Evolutionary conservation across 2,329 filamentous ascomycete genomes (phyloP), one percentile per base, ranked within the genome.

Genomic region (Claviceps sp.): DNA sequence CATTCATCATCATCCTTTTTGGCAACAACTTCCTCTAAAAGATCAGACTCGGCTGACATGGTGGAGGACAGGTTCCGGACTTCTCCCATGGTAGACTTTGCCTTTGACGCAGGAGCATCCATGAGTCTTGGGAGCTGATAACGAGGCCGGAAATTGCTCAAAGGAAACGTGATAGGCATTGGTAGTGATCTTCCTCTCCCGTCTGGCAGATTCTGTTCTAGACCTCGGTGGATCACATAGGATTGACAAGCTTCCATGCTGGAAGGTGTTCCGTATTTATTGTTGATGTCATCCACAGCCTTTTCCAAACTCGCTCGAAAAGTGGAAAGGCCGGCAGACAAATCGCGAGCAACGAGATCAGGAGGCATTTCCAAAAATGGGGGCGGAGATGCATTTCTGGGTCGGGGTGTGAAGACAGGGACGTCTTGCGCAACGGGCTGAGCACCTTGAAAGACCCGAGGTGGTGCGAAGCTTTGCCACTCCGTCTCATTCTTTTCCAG

Each of bases 231-330:
- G 14, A 45, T 41, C 2, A 14, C 47, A 30, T 18, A 38, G 16
- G 41, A 40, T 46, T 34, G n/a, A 34, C 41, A 37, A 44, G 38
- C 16, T 14, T 51, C 18, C 48, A 24, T 8, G 48, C 45, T 40
- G 54, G 55, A 54, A 22, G 55, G 34, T 9, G 55, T 54, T 44
- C 54, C 58, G 45, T 65, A 62, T 44, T 64, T 62, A 47, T 54
- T 52, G 44, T 63, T 60, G 50, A 65, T 63, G 30, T 62, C 61
- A 34, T 60, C 58, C 5, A 60, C 63, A 41, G 61, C 59, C 48
- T 62, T 62, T 44, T 67, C 64, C 30, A 68, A 55, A 34, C 52
- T 58, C 30, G 55, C 54, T 45, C 60, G 56, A 50, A 67, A 63
- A 5, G 62, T 63, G 8, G 61, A 63, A 2, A 62, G 37, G 13